A percentile compares a stretch with the other conserved stretches of the same genome.
Conservation (phyloP, 2,329 filamentous ascomycete species). For the Trichoderma atrobrunneum region DNA sequence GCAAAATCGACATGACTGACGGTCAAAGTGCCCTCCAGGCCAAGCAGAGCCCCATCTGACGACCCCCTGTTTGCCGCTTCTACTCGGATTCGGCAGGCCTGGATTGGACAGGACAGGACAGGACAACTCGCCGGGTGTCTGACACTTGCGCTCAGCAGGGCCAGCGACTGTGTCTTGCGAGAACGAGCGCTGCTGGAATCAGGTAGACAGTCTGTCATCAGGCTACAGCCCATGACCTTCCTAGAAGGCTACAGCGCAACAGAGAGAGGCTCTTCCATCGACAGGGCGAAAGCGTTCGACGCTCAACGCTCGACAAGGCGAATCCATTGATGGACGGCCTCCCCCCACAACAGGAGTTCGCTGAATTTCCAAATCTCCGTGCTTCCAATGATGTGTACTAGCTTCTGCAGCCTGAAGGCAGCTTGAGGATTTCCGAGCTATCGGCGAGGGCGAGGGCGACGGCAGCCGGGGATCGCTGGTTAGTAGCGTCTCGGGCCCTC, state of each 20-base stretch:
- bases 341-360: not conserved
- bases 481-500: not conserved
- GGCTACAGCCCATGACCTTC: not conserved
- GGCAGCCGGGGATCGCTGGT: not conserved
- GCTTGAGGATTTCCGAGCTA: conserved; percentile 7
- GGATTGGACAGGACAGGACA: conserved; percentile 5
- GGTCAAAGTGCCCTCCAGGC: not conserved
- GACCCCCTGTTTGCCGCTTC: conserved; percentile 11
- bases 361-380: not conserved
- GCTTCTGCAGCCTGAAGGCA: not conserved
- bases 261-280: not conserved
- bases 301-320: not conserved
- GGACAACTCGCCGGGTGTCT: not conserved
- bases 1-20: conserved; percentile 6
- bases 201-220: not conserved
- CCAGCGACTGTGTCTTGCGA: not conserved
- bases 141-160: not conserved
- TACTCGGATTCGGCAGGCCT: not conserved
- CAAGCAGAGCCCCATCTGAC: not conserved
- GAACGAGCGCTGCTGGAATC: not conserved
- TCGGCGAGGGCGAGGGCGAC: conserved; percentile 17
- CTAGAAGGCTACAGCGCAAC: not conserved
- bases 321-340: not conserved
- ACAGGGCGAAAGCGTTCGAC: not conserved
- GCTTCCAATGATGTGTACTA: not conserved